phyloP scores from a whole-genome alignment of 768 basidiomycete species.

The Leccinum subgranulosum region DNA sequence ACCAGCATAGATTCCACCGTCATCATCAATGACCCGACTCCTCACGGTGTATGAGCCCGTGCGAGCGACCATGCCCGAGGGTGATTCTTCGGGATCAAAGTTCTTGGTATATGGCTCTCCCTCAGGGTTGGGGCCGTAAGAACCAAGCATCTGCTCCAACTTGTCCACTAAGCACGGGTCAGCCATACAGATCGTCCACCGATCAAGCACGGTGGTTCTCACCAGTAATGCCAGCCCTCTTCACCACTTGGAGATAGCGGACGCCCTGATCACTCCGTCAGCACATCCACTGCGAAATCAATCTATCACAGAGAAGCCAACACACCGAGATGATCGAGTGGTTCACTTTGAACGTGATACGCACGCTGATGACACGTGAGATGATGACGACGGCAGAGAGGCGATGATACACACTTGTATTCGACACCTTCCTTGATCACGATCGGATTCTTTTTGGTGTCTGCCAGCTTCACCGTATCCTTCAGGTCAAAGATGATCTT shows the following conservation, averaged over 20 bases:
- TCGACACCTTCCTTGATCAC: conserved; percentile 82
- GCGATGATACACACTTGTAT: conserved; percentile 60
- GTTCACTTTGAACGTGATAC: conserved; percentile 83
- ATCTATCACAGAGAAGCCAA: not conserved
- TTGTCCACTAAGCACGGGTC: conserved; percentile 67
- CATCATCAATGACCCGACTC: conserved; percentile 87
- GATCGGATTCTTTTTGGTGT: conserved; percentile 76
- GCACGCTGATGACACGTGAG: conserved; percentile 49
- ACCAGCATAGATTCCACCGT: conserved; percentile 78
- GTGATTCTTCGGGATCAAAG: conserved; percentile 69
- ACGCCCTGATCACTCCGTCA: conserved; percentile 53
- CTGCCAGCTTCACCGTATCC: conserved; percentile 40
- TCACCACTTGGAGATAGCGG: conserved; percentile 87
- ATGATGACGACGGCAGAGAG: not conserved
- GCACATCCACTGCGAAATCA: not conserved
- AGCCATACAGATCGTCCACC: not conserved
- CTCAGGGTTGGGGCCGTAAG: conserved; percentile 73
- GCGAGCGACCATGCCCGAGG: conserved; percentile 83
- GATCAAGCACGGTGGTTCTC: not conserved
- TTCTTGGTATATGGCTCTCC: conserved; percentile 69
- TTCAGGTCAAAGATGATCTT: conserved; percentile 66
- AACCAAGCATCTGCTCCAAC: conserved; percentile 91
- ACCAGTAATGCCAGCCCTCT: conserved; percentile 76
- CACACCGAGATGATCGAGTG: conserved; percentile 82
- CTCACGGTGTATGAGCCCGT: conserved; percentile 72